Percentiles rank a stretch among this genome's conserved stretches.
These are phyloP conservation scores for Linnemannia elongata DNA, from an alignment of 192 early-diverging fungal species.

Conservation along the genomic window DNA sequence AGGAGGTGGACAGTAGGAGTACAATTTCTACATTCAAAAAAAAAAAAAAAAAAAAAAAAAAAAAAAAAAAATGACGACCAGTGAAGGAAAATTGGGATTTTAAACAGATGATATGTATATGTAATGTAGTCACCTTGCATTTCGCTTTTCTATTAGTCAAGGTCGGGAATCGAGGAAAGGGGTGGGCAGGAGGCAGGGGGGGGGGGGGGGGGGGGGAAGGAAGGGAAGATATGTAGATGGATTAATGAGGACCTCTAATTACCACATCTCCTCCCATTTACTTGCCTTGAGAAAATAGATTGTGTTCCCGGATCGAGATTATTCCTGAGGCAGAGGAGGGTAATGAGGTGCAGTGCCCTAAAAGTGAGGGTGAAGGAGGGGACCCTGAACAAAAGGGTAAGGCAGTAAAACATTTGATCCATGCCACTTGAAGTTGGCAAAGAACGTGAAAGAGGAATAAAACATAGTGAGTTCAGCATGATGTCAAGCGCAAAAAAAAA, in stretches of 20 bases:
- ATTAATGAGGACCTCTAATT: too few species aligned
- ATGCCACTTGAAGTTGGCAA: too few species aligned
- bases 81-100: not conserved
- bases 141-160: not conserved
- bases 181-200: too few species aligned
- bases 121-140: not conserved
- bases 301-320: slow-evolving; percentile 2
- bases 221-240: too few species aligned
- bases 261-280: too few species aligned
- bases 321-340: not conserved
- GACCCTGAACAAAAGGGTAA: not conserved
- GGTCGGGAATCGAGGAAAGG: too few species aligned
- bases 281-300: not conserved
- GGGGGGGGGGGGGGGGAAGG: too few species aligned
- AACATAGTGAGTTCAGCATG: not conserved
- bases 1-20: not conserved
- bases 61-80: not conserved
- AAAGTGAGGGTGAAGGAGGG: not conserved
- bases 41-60: not conserved
- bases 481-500: not conserved
- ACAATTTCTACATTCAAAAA: not conserved
- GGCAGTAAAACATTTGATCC: too few species aligned
- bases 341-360: too few species aligned
- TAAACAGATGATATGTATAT: not conserved
- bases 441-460: not conserved